Base-by-base conservation (phyloP, 164 flowering plant genomes). In the Aristolochia fimbriata region DNA sequence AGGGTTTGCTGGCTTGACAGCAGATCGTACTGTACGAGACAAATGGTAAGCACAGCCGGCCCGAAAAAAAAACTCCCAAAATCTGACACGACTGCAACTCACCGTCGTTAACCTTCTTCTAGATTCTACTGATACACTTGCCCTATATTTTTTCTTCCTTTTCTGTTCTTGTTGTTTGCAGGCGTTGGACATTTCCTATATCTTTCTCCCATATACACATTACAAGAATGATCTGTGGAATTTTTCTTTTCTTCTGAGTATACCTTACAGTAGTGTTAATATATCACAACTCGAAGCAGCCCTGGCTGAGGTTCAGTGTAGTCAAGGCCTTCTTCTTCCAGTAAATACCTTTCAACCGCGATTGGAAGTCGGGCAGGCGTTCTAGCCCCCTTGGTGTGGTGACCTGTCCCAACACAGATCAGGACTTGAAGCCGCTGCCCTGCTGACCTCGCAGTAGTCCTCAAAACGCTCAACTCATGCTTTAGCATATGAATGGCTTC, bases 361-460 rank as follows among this genome's bases (percentile, higher is more conserved):
- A 83, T 68, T 1, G 99, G 99, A 30, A 94, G 88, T 63, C 96
- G 78, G 7, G 92, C 93, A 0, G 91, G 95, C 22, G 97, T 81
- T 41, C 95, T 86, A 37, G 96, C 70, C 16, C 97, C 99, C 69
- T 84, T 75, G 9, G 99, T 94, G 74, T 91, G 99, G 72, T 93
- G 99, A 20, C 96, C 97, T 11, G 95, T 93, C 31, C 99, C 97
- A 16, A 94, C 95, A 66, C 96, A 85, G 16, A 94, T 83, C 60
- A 81, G 85, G 30, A 86, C 91, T 58, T 79, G 88, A 61, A 86
- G 65, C 1, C 85, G 87, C 68, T 87, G 96, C n/a, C 75, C 84
- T 3, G 88, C 70, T 21, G 84, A 75, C 59, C 89, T 80, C 7
- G 99, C 96, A 14, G 84, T 72, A 67, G 74, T 81, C 71, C 83